Evolutionary conservation across 2,329 filamentous ascomycete genomes (phyloP).

Genomic region (Trichoderma citrinoviride): DNA sequence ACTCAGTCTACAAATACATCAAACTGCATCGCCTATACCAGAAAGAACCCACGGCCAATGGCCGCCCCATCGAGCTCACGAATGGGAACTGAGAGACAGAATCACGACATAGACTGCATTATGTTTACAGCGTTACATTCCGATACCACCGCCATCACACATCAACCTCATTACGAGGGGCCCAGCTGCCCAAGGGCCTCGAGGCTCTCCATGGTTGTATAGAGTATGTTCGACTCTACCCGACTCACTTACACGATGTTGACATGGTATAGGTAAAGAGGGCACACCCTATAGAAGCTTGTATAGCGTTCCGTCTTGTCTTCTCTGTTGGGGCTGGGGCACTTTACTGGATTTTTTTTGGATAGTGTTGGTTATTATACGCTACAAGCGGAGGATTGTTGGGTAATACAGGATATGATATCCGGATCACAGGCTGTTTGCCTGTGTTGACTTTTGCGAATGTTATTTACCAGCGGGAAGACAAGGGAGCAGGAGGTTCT

Average conservation of each 20-base stretch:
- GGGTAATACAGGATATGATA: no score
- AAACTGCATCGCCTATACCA: constrained; percentile 60
- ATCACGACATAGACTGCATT: constrained; percentile 2
- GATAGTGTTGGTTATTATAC: not conserved
- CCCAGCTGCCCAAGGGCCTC: not conserved
- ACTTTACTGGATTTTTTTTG: not conserved
- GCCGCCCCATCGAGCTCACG: not conserved
- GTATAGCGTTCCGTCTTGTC: not conserved
- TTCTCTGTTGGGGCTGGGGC: not conserved
- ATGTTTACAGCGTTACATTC: not conserved
- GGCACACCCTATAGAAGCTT: not conserved
- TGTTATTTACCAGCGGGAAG: no score
- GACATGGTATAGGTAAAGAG: not conserved
- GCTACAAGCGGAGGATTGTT: no score
- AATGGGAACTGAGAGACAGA: constrained; percentile 1
- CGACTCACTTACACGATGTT: no score
- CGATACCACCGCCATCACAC: not conserved
- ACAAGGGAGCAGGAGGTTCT: no score
- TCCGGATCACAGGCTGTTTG: no score
- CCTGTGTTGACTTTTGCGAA: no score
- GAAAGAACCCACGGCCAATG: not conserved
- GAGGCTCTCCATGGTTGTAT: not conserved
- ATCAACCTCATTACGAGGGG: not conserved
- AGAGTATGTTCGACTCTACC: not conserved
- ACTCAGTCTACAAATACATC: constrained; percentile 69